Conservation (phyloP, 1,284 basidiomycete genomes). For the Leccinum subrobustum region DNA sequence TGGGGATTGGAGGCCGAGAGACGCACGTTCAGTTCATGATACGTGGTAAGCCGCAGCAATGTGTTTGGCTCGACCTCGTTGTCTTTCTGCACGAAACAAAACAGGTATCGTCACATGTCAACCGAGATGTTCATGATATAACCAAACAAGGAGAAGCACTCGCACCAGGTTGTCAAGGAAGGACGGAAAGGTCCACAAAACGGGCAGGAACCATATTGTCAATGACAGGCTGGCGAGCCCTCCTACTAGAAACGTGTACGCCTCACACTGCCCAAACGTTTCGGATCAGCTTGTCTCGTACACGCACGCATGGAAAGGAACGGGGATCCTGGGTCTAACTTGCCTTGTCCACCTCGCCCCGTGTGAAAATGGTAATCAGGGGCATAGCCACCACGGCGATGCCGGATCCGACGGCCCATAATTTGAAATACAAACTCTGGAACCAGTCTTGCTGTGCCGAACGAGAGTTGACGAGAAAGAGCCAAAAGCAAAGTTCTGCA, state of each 20-base stretch:
- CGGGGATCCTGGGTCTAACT: constrained; percentile 15
- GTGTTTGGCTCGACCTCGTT: constrained; percentile 57
- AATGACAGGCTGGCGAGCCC: constrained; percentile 64
- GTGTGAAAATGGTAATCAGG: constrained; percentile 59
- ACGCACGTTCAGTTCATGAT: constrained; percentile 75
- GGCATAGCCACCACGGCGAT: constrained; percentile 68
- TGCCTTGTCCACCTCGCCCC: constrained; percentile 57
- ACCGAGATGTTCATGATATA: neutral
- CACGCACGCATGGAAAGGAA: neutral
- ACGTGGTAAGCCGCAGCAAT: constrained; percentile 69
- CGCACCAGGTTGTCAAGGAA: constrained; percentile 46
- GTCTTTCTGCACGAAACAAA: constrained; percentile 38
- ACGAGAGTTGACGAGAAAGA: constrained; percentile 69
- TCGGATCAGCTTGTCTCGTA: constrained; percentile 4
- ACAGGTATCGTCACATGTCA: neutral
- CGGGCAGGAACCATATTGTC: constrained; percentile 68
- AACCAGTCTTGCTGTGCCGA: constrained; percentile 71
- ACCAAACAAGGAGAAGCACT: neutral
- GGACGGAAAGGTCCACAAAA: constrained; percentile 66
- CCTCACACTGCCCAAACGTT: constrained; percentile 52
- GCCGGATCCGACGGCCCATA: constrained; percentile 63
- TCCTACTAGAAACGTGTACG: constrained; percentile 65
- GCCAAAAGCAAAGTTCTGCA: constrained; percentile 77
- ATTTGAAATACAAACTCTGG: constrained; percentile 65
- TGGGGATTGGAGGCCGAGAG: neutral